These are phyloP conservation scores for Aspergillus fructus DNA, from an alignment of 2,329 filamentous ascomycete species.

Conservation along the genomic window DNA sequence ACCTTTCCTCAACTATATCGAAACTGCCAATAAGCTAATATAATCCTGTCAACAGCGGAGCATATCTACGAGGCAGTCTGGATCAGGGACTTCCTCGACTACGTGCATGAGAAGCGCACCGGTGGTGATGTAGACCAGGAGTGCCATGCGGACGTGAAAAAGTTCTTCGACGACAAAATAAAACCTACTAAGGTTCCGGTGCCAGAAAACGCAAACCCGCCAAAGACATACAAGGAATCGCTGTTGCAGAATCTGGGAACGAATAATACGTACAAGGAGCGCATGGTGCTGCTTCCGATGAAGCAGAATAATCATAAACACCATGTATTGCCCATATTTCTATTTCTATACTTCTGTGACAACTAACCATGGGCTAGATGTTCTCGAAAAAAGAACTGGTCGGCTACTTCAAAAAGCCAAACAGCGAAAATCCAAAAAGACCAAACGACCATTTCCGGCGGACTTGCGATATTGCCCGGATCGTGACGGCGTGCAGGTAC, in stretches of 20 bases:
- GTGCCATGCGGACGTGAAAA: neutral
- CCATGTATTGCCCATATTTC: neutral
- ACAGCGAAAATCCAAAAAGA: too few species aligned
- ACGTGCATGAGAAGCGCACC: neutral
- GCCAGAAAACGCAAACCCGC: neutral
- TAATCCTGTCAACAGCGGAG: neutral
- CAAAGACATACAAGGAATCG: neutral
- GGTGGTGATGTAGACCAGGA: too few species aligned
- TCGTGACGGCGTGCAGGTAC: conserved; percentile 6
- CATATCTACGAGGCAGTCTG: conserved; percentile 13
- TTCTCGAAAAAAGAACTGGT: neutral
- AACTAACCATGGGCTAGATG: neutral
- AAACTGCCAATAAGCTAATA: neutral
- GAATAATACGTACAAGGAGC: neutral
- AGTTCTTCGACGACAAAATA: neutral
- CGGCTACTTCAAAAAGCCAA: neutral
- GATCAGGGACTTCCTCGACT: conserved; percentile 5
- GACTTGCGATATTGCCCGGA: conserved; percentile 1
- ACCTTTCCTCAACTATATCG: too few species aligned
- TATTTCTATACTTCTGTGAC: too few species aligned
- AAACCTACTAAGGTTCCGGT: neutral
- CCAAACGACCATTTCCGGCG: neutral
- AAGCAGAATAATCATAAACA: conserved; percentile 1
- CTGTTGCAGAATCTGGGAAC: conserved; percentile 10
- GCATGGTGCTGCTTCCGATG: neutral